Base-by-base conservation (phyloP, 1,139 yeast genomes). In the Debaryomyces nepalensis region DNA sequence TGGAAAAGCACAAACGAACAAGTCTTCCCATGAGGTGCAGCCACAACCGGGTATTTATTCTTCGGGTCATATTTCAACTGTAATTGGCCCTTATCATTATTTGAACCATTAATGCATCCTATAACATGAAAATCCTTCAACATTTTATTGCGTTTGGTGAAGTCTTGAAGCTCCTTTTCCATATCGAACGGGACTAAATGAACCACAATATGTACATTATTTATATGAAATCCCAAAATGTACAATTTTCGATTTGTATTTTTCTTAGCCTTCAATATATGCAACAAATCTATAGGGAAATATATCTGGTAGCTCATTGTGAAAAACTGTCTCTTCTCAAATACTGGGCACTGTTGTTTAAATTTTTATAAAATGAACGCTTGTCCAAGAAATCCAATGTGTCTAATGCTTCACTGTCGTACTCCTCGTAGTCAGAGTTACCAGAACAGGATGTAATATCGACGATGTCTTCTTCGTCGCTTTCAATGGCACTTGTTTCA, bases 1-100 rank as follows among this genome's bases (percentile, higher is more conserved):
- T 79, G 79, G 59, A 82, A 91, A 12, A 77, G 53, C 2, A 91
- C 69, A 1, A 88, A 57, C 21, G 71, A 71, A 35, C 64, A 57
- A 15, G 31, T 26, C 23, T 39, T 30, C 11, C 16, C 11, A 16
- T 33, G 9, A 19, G 35, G 9, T 5, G 33, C 12, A 19, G 18
- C 27, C n/a, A 42, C 36, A 4, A 38, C 26, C 1, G 57, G 58
- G 8, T 47, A 31, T 7, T 32, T 27, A 15, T 34, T 35, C 21
- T 18, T 33, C 6, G 15, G 15, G 14, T 46, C 42, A 34, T 41
- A 52, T 5, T 10, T 20, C 12, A 55, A 40, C 6, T 44, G 22
- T 26, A 57, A 34, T 24, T 38, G 55, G 43, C 43, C 40, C 3
- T 29, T 27, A 10, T 29, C 16, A 14, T 14, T 18, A 11, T 6